Evolutionary conservation across 371 early-diverging fungal genomes (phyloP), one percentile per base, ranked within the genome.

Genomic region (Conidiobolus incongruus): DNA sequence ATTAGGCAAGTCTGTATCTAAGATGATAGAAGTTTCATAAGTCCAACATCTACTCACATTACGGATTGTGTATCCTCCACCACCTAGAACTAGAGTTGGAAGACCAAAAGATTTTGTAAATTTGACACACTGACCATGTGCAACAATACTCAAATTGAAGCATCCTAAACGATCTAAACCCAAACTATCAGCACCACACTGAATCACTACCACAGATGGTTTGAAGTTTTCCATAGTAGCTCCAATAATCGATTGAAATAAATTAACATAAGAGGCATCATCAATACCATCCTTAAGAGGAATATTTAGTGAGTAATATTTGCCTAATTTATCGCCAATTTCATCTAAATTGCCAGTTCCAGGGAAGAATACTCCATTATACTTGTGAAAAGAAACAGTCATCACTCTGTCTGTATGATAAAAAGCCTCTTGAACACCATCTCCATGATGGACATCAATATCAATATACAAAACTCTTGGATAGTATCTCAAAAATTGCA

Each of bases 371-470:
- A 76, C 79, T 30, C 84, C 88, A 44, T 86, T 86, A 60, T 86
- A 89, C 60, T 87, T 90, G 60, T 94, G 95, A 50, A 91, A 81
- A 1, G 82, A 81, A 8, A 88, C 77, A 0, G 92, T 91, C 77
- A 89, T 77, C 5, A 92, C 93, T 34, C 92, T 69, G 48, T 91
- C 85, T 5, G 81, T 78, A 15, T 70, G 65, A 46, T 83, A 81
- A 53, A 94, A 94, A 7, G 93, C 93, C 56, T 94, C 87, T 47
- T 86, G 90, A 2, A 94, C 95, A 32, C 92, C 95, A 53, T 94
- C 95, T 17, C 95, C 95, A 51, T 94, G 95, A 58, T 94, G 95
- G 45, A 90, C 78, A 54, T 94, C 95, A 50, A 91, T 89, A 50
- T 94, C 95, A 13, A 94, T 72, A 52, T 94, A 94, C 8, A 94